A percentile compares a stretch with the other conserved stretches of the same genome.
Evolutionary conservation across 1,284 basidiomycete species (phyloP).

Genomic region (Peniophora sp.): DNA sequence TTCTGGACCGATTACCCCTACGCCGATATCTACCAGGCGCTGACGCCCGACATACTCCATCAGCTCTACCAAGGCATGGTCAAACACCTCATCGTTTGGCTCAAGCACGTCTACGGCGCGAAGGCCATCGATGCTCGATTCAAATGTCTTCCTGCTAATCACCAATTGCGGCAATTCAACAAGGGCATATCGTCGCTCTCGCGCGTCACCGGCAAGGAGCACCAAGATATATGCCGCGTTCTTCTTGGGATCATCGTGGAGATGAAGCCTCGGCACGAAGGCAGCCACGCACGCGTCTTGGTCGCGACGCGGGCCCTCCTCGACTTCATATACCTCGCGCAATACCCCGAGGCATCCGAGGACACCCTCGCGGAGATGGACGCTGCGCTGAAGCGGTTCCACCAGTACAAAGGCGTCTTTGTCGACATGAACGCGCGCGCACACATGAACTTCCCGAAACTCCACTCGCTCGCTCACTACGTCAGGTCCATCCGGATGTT

Average conservation of each 20-base stretch:
- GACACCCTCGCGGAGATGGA: slow-evolving; percentile 12
- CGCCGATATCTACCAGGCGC: slow-evolving; percentile 18
- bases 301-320: slow-evolving; percentile 5
- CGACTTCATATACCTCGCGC: slow-evolving; percentile 7
- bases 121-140: not conserved
- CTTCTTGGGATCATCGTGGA: not conserved
- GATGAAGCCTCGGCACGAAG: not conserved
- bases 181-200: slow-evolving; percentile 16
- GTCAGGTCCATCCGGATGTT: slow-evolving; percentile 14
- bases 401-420: slow-evolving; percentile 16
- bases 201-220: slow-evolving; percentile 7
- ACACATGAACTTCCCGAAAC: slow-evolving; percentile 4
- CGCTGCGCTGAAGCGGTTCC: slow-evolving; percentile 11
- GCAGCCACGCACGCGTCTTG: not conserved
- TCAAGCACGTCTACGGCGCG: slow-evolving; percentile 3
- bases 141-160: not conserved
- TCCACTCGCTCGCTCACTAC: slow-evolving; percentile 24
- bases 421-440: slow-evolving; percentile 11
- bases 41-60: slow-evolving; percentile 30
- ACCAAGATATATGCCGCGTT: slow-evolving; percentile 8
- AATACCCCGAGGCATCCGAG: slow-evolving; percentile 4
- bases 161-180: slow-evolving; percentile 11
- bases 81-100: slow-evolving; percentile 4
- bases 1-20: slow-evolving; percentile 25
- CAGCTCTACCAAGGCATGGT: slow-evolving; percentile 21